phyloP scores from a whole-genome alignment of 2,329 filamentous ascomycete species.

The Sporothrix dimorphospora region DNA sequence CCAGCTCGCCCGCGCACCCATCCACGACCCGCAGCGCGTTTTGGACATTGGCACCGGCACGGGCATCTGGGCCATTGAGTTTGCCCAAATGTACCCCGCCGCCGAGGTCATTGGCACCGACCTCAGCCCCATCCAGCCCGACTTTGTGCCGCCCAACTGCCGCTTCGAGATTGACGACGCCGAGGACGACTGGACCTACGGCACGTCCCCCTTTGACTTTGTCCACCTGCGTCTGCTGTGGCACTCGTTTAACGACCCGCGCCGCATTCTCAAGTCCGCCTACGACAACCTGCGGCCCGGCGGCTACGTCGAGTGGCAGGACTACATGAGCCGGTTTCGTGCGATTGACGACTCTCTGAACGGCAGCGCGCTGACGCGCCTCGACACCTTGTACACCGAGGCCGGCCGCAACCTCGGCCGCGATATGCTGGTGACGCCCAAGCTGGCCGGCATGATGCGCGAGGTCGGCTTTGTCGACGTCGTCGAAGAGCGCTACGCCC shows the following conservation, averaged over 20 bases:
- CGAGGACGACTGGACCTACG: conserved; percentile 53
- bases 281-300: conserved; percentile 42
- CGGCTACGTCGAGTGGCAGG: conserved; percentile 44
- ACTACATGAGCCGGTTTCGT: conserved; percentile 41
- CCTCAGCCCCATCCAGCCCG: conserved; percentile 56
- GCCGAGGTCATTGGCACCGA: conserved; percentile 52
- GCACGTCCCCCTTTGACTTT: conserved; percentile 56
- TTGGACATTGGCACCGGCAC: conserved; percentile 34
- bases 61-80: conserved; percentile 31
- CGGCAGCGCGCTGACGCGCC: conserved; percentile 40
- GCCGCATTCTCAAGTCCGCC: conserved; percentile 36
- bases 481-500: conserved; percentile 37
- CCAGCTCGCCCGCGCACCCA: conserved; percentile 34
- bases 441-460: conserved; percentile 37
- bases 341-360: conserved; percentile 41
- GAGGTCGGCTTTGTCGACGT: conserved; percentile 41
- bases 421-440: conserved; percentile 40
- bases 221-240: conserved; percentile 54
- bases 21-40: conserved; percentile 32
- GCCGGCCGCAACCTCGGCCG: conserved; percentile 39
- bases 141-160: conserved; percentile 62
- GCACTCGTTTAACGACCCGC: conserved; percentile 33
- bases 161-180: conserved; percentile 68
- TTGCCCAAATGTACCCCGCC: conserved; percentile 47
- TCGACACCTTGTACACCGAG: conserved; percentile 39